A percentile compares a stretch with the other conserved stretches of the same genome.
phyloP scores from a whole-genome alignment of 257 asterid genomes.

The Craterostigma plantagineum region DNA sequence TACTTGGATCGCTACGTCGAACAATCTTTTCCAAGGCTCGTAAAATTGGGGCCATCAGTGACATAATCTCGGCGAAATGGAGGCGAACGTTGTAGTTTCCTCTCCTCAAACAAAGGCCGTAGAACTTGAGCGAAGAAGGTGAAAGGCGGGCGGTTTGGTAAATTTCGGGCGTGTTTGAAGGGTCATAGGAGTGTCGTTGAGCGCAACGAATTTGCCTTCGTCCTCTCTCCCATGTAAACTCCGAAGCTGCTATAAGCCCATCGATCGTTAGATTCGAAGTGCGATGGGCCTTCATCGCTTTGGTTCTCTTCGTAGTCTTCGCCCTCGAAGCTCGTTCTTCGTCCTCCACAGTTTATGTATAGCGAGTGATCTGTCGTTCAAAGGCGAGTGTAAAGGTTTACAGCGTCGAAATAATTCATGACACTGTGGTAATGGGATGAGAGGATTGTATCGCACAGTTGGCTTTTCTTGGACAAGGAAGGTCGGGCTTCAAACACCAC shows the following conservation, averaged over 20 bases:
- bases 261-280: constrained; percentile 19
- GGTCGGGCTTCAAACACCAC: constrained; percentile 66
- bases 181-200: constrained; percentile 14
- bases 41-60: constrained; percentile 28
- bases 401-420: too few relatives aligned
- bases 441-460: constrained; percentile 24
- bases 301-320: constrained; percentile 44
- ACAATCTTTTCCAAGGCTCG: constrained; percentile 68
- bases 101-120: constrained; percentile 54
- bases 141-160: constrained; percentile 68
- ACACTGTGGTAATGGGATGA: too few relatives aligned
- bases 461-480: constrained; percentile 36
- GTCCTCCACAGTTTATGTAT: constrained; percentile 81
- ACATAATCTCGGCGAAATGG: constrained; percentile 81
- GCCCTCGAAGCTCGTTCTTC: constrained; percentile 19
- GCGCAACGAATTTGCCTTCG: constrained; percentile 5
- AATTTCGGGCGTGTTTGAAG: constrained; percentile 16
- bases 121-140: constrained; percentile 58
- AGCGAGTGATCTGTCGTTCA: constrained; percentile 37
- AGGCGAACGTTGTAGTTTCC: constrained; percentile 87
- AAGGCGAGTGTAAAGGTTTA: not conserved
- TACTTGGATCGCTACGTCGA: constrained; percentile 87
- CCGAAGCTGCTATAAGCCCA: constrained; percentile 92
- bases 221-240: constrained; percentile 13
- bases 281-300: constrained; percentile 30